phyloP scores from a whole-genome alignment of 1,284 basidiomycete species.

The Singerocomus inundabilis region DNA sequence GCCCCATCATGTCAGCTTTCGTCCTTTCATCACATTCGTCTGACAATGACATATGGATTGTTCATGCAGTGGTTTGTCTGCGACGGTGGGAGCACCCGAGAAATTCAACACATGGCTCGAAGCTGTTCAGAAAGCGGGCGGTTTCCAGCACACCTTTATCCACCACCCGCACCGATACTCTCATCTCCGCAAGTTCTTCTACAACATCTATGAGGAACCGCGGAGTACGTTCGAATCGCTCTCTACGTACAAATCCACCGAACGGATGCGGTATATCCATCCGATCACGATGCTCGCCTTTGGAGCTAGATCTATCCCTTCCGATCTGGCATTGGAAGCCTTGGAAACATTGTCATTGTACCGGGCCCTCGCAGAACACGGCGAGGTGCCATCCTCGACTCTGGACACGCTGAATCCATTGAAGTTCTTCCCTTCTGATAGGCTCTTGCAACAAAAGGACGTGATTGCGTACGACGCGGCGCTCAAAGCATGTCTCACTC shows the following conservation, averaged over 20 bases:
- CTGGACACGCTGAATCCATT: constrained; percentile 43
- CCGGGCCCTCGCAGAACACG: constrained; percentile 37
- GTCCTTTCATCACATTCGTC: constrained; percentile 12
- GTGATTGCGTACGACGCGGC: constrained; percentile 55
- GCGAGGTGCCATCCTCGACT: constrained; percentile 23
- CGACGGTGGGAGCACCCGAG: constrained; percentile 64
- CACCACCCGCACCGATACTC: constrained; percentile 68
- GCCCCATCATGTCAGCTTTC: constrained; percentile 61
- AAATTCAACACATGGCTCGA: constrained; percentile 64
- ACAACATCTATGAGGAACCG: constrained; percentile 35
- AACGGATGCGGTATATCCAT: constrained; percentile 54
- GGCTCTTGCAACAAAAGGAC: constrained; percentile 54
- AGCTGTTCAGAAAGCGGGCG: constrained; percentile 57
- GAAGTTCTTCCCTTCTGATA: constrained; percentile 41
- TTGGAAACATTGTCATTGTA: constrained; percentile 54
- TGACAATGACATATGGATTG: not conserved
- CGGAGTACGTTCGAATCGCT: constrained; percentile 40
- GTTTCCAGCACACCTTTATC: constrained; percentile 56
- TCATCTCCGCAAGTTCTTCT: constrained; percentile 66
- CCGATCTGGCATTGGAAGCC: constrained; percentile 62
- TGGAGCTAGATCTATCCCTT: constrained; percentile 48
- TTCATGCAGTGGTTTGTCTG: constrained; percentile 58
- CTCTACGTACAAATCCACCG: constrained; percentile 34
- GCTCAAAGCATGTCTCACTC: constrained; percentile 46
- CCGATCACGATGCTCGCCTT: constrained; percentile 56